These are phyloP conservation scores for Teunomyces funiuensis DNA, from an alignment of 805 yeast species.

Conservation along the genomic window DNA sequence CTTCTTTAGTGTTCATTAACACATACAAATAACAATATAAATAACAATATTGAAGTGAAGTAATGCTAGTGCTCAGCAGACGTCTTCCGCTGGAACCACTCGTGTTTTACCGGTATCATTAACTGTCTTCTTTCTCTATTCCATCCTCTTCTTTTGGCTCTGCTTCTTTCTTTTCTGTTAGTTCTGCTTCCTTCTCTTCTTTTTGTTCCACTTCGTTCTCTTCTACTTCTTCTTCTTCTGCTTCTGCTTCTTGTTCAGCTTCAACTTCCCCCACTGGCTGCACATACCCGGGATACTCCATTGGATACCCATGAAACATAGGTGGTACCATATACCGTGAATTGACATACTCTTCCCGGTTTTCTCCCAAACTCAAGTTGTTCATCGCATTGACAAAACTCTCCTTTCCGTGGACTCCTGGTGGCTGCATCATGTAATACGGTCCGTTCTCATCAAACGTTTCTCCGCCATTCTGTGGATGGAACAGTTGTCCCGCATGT, in stretches of 20 bases:
- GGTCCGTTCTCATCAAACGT: not conserved
- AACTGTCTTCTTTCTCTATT: not conserved
- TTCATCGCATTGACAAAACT: constrained; percentile 14
- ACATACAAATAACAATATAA: not conserved
- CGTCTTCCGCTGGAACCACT: too few relatives aligned
- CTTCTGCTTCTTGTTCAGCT: constrained; percentile 1
- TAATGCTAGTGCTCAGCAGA: constrained; percentile 6
- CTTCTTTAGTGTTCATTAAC: too few relatives aligned
- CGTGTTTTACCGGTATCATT: too few relatives aligned
- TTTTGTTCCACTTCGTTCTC: not conserved
- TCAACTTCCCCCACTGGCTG: constrained; percentile 7
- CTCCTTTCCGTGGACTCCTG: constrained; percentile 7
- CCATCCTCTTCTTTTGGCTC: not conserved
- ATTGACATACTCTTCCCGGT: constrained; percentile 9
- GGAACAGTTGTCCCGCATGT: not conserved
- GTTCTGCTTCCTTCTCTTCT: not conserved
- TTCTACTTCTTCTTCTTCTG: constrained; percentile 2
- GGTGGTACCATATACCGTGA: constrained; percentile 16
- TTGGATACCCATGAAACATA: constrained; percentile 15
- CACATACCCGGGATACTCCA: constrained; percentile 16
- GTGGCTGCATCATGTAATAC: constrained; percentile 8
- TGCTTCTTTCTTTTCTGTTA: not conserved
- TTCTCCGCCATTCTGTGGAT: constrained; percentile 5
- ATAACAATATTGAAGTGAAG: not conserved
- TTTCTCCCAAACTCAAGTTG: constrained; percentile 11